Evolutionary conservation across 257 asterid species (phyloP), one percentile per base, ranked within the genome.

Genomic region (Scutellaria minor): DNA sequence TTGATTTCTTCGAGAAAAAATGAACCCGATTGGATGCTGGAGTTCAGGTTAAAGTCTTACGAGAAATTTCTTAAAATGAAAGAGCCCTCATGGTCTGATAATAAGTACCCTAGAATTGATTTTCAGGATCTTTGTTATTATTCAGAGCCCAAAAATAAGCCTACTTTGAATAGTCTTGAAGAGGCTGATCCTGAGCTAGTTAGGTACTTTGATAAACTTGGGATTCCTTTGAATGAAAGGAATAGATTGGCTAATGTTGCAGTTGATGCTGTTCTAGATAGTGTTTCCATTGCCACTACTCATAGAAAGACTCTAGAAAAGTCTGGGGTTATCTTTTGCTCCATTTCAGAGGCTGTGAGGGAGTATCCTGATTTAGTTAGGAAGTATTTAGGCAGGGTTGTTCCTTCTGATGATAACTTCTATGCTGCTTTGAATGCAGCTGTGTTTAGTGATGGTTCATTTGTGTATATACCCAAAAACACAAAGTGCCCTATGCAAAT

Each of bases 371-470:
- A 95, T 52, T 79, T 95, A 41, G 75, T 95, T 37, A 80, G 64
- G 87, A 84, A 90, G 80, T 95, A 95, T 78, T 70, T 95, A 64
- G 96, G 91, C 56, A 88, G 85, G 75, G 94, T 95, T 13, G 99
- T 95, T 7, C 98, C 98, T 20, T 83, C 94, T 0, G 98, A 90
- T 37, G 99, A 95, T 74, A 95, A 95, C 42, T 95, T 79, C 47
- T 95, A 92, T 18, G 95, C 91, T 3, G 93, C 96, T 64, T 75
- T 95, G 66, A 95, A 95, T 77, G 80, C 99, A 1, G 96, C 99
- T 51, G 97, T 88, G 62, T 95, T 95, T 71, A 95, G 99, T 74
- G 99, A 95, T 78, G 99, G 99, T 5, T 95, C 98, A 0, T 95
- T 95, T 80, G 99, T 95, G 52, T 95, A 95, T 51, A 77, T 92